These are phyloP conservation scores for Tricholoma sp. DNA, from an alignment of 768 basidiomycete genomes.

Conservation along the genomic window DNA sequence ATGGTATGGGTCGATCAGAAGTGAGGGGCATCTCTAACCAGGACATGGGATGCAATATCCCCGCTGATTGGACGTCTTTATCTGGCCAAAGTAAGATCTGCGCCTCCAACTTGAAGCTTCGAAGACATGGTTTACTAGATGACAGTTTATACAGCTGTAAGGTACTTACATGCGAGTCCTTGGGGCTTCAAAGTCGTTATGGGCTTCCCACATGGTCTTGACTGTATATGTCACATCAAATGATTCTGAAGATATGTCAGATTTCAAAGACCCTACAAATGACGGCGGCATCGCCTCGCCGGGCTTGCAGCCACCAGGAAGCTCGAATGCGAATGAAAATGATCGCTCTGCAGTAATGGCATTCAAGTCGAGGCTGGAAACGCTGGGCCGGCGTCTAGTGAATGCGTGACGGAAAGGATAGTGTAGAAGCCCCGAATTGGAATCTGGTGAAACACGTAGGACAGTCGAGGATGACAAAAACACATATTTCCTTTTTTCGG, in stretches of 20 bases:
- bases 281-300: conserved; percentile 63
- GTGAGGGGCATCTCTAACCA: conserved; percentile 70
- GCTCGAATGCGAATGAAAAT: conserved; percentile 50
- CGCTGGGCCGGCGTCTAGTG: conserved; percentile 40
- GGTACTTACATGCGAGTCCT: conserved; percentile 38
- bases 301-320: conserved; percentile 42
- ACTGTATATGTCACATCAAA: conserved; percentile 51
- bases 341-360: conserved; percentile 30
- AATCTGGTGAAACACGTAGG: conserved; percentile 33
- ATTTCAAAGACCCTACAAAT: conserved; percentile 37
- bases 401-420: conserved; percentile 42
- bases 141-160: not conserved
- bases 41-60: conserved; percentile 37
- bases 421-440: conserved; percentile 24
- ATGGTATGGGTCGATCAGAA: conserved; percentile 57
- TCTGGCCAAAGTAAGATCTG: conserved; percentile 62
- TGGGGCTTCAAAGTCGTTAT: conserved; percentile 34
- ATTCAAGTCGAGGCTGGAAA: conserved; percentile 30
- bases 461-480: conserved; percentile 45
- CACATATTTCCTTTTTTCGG: conserved; percentile 33
- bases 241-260: conserved; percentile 18
- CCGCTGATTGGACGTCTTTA: conserved; percentile 51
- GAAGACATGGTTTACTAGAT: conserved; percentile 1
- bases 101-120: conserved; percentile 59
- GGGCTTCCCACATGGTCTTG: conserved; percentile 54